Conservation (phyloP, 140 eudicot species). For the Eryngium alpinum region DNA sequence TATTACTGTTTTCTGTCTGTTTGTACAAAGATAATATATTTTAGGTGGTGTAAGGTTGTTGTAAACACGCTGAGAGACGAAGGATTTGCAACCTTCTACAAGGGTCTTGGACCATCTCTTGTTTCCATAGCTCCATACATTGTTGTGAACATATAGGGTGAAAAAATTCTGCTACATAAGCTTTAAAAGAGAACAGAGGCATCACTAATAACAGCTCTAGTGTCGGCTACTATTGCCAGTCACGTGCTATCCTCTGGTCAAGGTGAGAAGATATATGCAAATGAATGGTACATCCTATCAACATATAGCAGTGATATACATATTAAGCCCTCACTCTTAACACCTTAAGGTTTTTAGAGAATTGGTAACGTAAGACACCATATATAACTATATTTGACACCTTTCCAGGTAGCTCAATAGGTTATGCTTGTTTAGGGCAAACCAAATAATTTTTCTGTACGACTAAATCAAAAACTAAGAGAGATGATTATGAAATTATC, state of each 20-base stretch:
- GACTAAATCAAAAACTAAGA: too few species aligned
- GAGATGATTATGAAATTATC: too few species aligned
- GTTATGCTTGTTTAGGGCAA: too few species aligned
- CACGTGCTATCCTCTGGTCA: slow-evolving; percentile 87
- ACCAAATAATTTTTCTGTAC: too few species aligned
- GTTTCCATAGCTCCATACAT: too few species aligned
- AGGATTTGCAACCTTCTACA: slow-evolving; percentile 75
- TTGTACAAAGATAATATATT: not conserved
- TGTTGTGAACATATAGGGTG: slow-evolving; percentile 39
- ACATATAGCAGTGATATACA: too few species aligned
- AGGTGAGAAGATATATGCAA: slow-evolving; percentile 91
- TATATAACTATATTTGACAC: slow-evolving; percentile 77
- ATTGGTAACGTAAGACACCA: slow-evolving; percentile 61
- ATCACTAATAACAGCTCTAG: slow-evolving; percentile 64
- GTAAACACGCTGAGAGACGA: slow-evolving; percentile 79
- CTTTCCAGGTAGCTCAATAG: slow-evolving; percentile 76
- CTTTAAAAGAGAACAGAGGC: slow-evolving; percentile 75
- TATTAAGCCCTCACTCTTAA: too few species aligned
- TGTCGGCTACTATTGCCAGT: slow-evolving; percentile 79
- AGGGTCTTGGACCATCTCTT: too few species aligned
- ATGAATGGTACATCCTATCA: slow-evolving; percentile 91
- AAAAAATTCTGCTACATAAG: slow-evolving; percentile 80
- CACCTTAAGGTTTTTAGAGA: too few species aligned
- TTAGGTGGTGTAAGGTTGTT: slow-evolving; percentile 56
- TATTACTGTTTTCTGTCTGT: too few species aligned